Percentiles rank a stretch among this genome's conserved stretches.
These are phyloP conservation scores for Dictyostelium capitatum DNA, from an alignment of 78 protist species.

Conservation along the genomic window DNA sequence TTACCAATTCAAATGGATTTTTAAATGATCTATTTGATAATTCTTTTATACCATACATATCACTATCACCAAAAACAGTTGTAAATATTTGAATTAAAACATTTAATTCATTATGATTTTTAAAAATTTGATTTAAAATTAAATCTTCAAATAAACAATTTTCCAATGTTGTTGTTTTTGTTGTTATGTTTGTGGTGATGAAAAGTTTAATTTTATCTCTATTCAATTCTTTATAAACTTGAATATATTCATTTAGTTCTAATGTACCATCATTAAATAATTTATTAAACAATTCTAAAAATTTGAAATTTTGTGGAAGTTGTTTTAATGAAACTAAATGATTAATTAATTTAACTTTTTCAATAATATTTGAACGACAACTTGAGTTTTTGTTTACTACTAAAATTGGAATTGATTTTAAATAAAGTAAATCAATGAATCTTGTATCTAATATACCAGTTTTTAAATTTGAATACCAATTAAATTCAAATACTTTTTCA, in stretches of 20 bases:
- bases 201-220: not conserved
- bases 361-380: not conserved
- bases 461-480: too few species aligned
- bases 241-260: not conserved
- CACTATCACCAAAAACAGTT: too few species aligned
- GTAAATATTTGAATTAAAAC: not conserved
- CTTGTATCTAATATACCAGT: not conserved
- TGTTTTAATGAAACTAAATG: not conserved
- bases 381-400: too few species aligned
- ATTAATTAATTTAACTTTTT: constrained; percentile 1
- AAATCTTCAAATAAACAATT: not conserved
- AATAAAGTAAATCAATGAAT: not conserved
- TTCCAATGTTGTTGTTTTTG: not conserved
- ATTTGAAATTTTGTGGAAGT: not conserved
- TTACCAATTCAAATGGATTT: not conserved
- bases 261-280: not conserved
- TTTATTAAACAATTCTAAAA: not conserved
- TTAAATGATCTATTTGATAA: not conserved
- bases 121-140: not conserved
- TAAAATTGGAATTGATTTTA: too few species aligned
- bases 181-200: too few species aligned
- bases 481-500: too few species aligned
- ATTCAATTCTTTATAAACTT: not conserved
- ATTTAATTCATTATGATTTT: too few species aligned
- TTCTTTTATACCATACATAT: too few species aligned